phyloP scores from a whole-genome alignment of 352 stramenopile genomes.

The Sclerospora graminicola region DNA sequence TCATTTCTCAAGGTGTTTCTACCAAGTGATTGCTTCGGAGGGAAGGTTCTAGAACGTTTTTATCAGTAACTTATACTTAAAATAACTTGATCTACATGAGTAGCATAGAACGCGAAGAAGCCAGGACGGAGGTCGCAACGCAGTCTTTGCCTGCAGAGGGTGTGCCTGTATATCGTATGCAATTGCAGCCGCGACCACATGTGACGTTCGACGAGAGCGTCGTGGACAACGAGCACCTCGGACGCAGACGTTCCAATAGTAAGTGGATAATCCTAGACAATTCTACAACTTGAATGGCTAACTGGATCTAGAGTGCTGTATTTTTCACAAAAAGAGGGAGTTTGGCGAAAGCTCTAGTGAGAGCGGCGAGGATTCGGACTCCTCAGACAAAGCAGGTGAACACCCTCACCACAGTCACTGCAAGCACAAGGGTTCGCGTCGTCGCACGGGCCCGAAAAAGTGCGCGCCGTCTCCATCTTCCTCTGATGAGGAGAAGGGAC shows the following conservation, averaged over 20 bases:
- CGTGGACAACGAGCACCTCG: constrained; percentile 90
- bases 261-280: constrained; percentile 2
- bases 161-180: constrained; percentile 48
- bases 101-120: constrained; percentile 16
- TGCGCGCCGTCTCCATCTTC: constrained; percentile 20
- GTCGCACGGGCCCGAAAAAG: constrained; percentile 22
- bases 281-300: background rate
- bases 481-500: constrained; percentile 27
- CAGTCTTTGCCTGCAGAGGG: constrained; percentile 7
- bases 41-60: too few species aligned
- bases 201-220: constrained; percentile 85
- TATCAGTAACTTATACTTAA: too few species aligned
- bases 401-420: constrained; percentile 21
- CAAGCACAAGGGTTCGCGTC: constrained; percentile 19
- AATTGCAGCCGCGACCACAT: constrained; percentile 65
- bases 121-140: constrained; percentile 19
- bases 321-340: constrained; percentile 89
- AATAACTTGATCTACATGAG: constrained; percentile 17
- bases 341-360: constrained; percentile 90
- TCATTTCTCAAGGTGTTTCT: too few species aligned
- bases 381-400: constrained; percentile 12
- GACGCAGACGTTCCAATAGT: constrained; percentile 88
- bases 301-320: constrained; percentile 74
- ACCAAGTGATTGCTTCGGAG: too few species aligned
- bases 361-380: constrained; percentile 73